Base-by-base conservation (phyloP, 1,139 yeast genomes). In the Debaryomyces fabryi region DNA sequence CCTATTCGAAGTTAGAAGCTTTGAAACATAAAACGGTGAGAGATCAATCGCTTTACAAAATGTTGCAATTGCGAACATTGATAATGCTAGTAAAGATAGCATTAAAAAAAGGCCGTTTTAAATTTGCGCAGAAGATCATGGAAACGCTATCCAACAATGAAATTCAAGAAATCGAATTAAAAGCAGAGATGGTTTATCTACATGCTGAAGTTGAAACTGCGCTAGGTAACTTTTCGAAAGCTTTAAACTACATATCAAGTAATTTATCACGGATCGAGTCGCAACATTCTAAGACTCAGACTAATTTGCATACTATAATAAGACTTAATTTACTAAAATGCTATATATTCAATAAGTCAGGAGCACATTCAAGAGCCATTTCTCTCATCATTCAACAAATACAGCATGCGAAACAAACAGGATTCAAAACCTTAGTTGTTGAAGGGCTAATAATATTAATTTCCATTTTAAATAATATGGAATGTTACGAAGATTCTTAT, bases 251-350 rank as follows among this genome's bases (percentile, higher is more conserved):
- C 2, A 65, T 79, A 0, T 62, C 75, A 0, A 54, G 58, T 0
- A 57, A 59, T 24, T 49, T 76, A 20, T 34, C 60, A 0, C 55
- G 61, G 15, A 59, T 55, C 2, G 61, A 63, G 12, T 57, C 62
- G 7, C 52, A 62, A 25, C 49, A 58, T 4, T 63, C 64, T 16
- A 39, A 33, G 32, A 42, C 41, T n/a, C 60, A 57, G 49, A 52
- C 53, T 1, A 77, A 78, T 52, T 65, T 68, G 21, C 70, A 67
- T 44, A 69, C 79, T 65, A 64, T 64, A 13, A 64, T 80, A 32
- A 69, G 71, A 54, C 69, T 79, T 47, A 77, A 74, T 37, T 53
- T 81, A 12, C 55, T 81, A 39, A 77, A 77, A 52, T 74, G 82
- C 44, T 59, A 62, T 15, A 66, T 81, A 2, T 67, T 76, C 50